Evolutionary conservation across 176 grass and related monocot species (phyloP).

Genomic region (Oryza nivara): DNA sequence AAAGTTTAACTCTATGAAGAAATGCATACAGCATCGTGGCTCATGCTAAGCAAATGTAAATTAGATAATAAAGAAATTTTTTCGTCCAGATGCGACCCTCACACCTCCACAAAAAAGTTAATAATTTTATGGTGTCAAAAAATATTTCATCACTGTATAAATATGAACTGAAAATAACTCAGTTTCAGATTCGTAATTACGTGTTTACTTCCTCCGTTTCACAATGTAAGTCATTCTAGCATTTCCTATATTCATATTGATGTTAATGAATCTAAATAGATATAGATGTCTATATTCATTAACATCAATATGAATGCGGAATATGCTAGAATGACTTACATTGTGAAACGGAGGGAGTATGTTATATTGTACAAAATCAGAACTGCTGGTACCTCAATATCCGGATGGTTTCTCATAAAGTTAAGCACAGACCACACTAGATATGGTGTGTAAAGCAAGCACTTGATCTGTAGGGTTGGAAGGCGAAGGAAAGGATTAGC

Average conservation of each 20-base stretch:
- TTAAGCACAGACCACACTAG: not conserved
- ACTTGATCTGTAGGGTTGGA: not conserved
- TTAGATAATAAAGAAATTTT: not conserved
- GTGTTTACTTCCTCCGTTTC: not conserved
- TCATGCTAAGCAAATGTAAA: conserved; percentile 17
- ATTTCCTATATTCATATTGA: too few species aligned
- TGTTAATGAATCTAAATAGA: too few species aligned
- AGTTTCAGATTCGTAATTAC: not conserved
- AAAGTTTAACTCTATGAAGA: conserved; percentile 15
- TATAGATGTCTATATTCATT: too few species aligned
- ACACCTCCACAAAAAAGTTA: not conserved
- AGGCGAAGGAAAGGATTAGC: not conserved
- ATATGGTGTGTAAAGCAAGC: not conserved
- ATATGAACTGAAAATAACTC: not conserved
- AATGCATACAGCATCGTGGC: not conserved
- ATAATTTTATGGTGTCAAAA: not conserved
- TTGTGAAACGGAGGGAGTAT: too few species aligned
- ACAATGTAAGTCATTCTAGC: too few species aligned
- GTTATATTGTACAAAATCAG: conserved; percentile 7
- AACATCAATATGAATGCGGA: too few species aligned
- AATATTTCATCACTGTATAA: not conserved
- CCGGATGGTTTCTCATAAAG: conserved; percentile 1
- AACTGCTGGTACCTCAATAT: not conserved
- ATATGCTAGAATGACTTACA: too few species aligned
- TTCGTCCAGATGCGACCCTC: not conserved